Base-by-base conservation (phyloP, 2,329 filamentous ascomycete genomes). In the Neoarthrinium moseri region DNA sequence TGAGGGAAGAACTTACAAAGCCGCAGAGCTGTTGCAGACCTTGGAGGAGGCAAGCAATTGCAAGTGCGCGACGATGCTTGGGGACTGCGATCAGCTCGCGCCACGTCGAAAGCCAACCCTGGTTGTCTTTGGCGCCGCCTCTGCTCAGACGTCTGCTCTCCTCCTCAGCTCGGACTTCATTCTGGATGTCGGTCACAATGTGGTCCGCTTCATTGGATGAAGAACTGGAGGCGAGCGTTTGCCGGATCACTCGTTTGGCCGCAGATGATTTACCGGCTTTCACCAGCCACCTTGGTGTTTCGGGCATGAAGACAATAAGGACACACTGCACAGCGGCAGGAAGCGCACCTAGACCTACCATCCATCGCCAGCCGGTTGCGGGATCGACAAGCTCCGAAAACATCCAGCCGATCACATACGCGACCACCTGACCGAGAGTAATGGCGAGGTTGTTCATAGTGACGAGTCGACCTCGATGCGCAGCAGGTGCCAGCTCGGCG, bases 241-340 rank as follows among this genome's bases (percentile, higher is more conserved):
- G 81, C 24, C 65, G 71, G 15, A 96, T 70, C 3, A 96, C 82
- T 4, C 56, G 58, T 50, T 77, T 78, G 4, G 91, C 92, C 49
- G 80, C 77, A 4, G 71, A 70, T 3, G 76, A 74, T 38, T 76
- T 73, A 1, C 84, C 86, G 3, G 77, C 81, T 61, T 84, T 85
- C 17, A 95, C 84, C 18, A 96, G 75, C 86, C 89, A 96, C 20
- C 92, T 77, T 26, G 92, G 92, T 11, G 89, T 95, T 67, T 97
- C 92, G 0, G 91, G 91, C 79, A 96, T 86, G 42, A 82, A 73
- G 3, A 82, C 56, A 48, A 96, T 69, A 45, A 95, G 69, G 0
- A 74, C 62, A 5, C 81, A 78, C 63, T 96, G 92, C 4, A 91
- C 45, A 0, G 80, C 64, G 0, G 91, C 91, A 0, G 92, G 92